Evolutionary conservation across 768 basidiomycete genomes (phyloP).

Genomic region (Tricholoma terreum): DNA sequence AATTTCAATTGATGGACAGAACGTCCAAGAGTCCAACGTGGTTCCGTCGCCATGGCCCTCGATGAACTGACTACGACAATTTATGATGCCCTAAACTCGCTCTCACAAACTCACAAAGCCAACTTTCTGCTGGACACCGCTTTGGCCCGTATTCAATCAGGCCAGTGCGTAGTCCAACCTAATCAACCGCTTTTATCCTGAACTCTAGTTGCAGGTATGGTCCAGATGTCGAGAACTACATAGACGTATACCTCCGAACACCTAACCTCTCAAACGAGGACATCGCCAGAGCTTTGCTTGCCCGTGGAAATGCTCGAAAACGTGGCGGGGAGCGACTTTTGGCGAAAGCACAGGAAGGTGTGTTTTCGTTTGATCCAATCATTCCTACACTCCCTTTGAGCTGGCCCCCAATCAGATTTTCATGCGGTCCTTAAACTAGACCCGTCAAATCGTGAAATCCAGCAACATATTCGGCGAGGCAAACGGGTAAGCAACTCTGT

Average conservation of each 20-base stretch:
- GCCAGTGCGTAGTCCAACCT: conserved; percentile 37
- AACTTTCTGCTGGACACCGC: conserved; percentile 50
- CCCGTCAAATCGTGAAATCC: conserved; percentile 54
- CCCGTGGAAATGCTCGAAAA: conserved; percentile 58
- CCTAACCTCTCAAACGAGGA: conserved; percentile 52
- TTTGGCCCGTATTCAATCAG: conserved; percentile 45
- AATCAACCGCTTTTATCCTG: background rate
- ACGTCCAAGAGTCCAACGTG: too few species aligned
- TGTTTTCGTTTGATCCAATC: conserved; percentile 10
- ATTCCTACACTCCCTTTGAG: conserved; percentile 13
- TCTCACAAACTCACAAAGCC: conserved; percentile 44
- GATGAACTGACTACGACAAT: conserved; percentile 55
- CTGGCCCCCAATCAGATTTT: conserved; percentile 38
- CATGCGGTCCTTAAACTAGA: conserved; percentile 58
- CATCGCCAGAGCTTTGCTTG: conserved; percentile 51
- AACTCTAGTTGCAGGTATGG: conserved; percentile 46
- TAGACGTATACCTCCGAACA: conserved; percentile 64
- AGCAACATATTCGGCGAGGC: conserved; percentile 45
- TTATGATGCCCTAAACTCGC: conserved; percentile 43
- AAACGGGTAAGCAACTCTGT: conserved; percentile 38
- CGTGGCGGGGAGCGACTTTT: conserved; percentile 52
- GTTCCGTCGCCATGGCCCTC: conserved; percentile 14
- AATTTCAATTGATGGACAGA: too few species aligned
- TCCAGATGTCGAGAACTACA: conserved; percentile 58
- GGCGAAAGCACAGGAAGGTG: conserved; percentile 59